phyloP scores from a whole-genome alignment of 202 grass and related monocot genomes.

The Setaria viridis region DNA sequence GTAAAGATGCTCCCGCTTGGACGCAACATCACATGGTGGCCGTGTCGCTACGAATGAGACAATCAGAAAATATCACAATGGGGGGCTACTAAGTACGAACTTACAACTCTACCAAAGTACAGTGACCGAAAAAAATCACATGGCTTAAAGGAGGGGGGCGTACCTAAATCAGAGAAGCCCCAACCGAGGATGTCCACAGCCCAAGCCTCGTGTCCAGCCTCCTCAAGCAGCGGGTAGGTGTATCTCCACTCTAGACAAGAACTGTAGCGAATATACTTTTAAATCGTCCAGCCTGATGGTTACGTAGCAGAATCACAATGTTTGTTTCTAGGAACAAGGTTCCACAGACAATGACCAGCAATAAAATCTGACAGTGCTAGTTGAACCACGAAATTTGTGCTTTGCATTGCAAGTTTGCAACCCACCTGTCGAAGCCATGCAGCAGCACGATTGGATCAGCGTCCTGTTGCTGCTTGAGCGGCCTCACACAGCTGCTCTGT shows the following conservation, averaged over 20 bases:
- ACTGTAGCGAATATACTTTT: conserved; percentile 61
- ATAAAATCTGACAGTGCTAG: not conserved
- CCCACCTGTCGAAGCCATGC: conserved; percentile 93
- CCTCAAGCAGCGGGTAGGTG: conserved; percentile 82
- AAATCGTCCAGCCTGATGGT: conserved; percentile 33
- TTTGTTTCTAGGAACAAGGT: not conserved
- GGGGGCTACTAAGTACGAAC: not conserved
- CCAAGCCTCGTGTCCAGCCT: conserved; percentile 85
- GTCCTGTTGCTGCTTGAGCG: conserved; percentile 55
- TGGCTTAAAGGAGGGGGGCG: not conserved
- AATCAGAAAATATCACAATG: conserved; percentile 30
- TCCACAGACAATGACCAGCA: not conserved
- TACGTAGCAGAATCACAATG: not conserved
- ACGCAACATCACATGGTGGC: conserved; percentile 69
- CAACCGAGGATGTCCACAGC: conserved; percentile 98
- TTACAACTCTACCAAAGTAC: conserved; percentile 40
- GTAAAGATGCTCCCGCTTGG: conserved; percentile 89
- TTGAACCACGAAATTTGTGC: not conserved
- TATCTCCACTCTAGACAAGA: conserved; percentile 99
- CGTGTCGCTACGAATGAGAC: conserved; percentile 54
- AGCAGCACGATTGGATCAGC: conserved; percentile 83
- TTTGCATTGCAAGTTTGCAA: not conserved
- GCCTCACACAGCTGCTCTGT: conserved; percentile 93
- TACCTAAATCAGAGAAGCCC: conserved; percentile 97
- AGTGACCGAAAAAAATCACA: conserved; percentile 11